These are phyloP conservation scores for Apophysomyces sp. DNA, from an alignment of 371 early-diverging fungal genomes.

Conservation along the genomic window DNA sequence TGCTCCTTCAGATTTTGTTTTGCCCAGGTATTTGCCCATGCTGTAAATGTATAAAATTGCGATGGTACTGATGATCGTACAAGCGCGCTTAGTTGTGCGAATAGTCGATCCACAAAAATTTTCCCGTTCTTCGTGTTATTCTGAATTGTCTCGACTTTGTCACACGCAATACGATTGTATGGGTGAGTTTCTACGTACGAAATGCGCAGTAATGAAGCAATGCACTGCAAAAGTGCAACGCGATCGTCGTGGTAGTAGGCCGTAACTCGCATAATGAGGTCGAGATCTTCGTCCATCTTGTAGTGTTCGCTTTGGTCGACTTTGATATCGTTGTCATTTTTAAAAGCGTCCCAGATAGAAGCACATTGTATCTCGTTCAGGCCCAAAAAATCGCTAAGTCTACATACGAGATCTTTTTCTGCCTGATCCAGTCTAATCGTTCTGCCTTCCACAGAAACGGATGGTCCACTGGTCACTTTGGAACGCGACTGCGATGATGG, in stretches of 20 bases:
- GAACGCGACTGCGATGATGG: conserved; percentile 32
- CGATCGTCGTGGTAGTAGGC: conserved; percentile 40
- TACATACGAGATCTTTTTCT: conserved; percentile 36
- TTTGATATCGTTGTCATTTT: conserved; percentile 6
- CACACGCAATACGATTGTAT: conserved; percentile 26
- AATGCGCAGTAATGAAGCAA: conserved; percentile 38
- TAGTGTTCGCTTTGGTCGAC: neutral
- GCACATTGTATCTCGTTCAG: conserved; percentile 38
- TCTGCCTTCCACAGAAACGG: conserved; percentile 30
- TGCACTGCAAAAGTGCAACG: conserved; percentile 32
- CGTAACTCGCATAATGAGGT: conserved; percentile 16
- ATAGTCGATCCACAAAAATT: conserved; percentile 23
- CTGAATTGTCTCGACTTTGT: conserved; percentile 14
- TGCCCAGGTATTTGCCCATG: conserved; percentile 25
- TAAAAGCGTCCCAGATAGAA: conserved; percentile 33
- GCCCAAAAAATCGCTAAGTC: conserved; percentile 24
- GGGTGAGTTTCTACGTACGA: conserved; percentile 20
- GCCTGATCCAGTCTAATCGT: conserved; percentile 28
- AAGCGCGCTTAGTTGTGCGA: conserved; percentile 27
- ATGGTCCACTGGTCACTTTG: conserved; percentile 26
- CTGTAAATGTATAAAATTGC: conserved; percentile 3
- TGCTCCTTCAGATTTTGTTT: conserved; percentile 45
- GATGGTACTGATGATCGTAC: conserved; percentile 22
- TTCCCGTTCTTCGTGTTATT: conserved; percentile 7
- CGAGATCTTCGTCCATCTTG: conserved; percentile 17